Evolutionary conservation across 2,329 filamentous ascomycete genomes (phyloP).

Genomic region (Epichloe elymi): DNA sequence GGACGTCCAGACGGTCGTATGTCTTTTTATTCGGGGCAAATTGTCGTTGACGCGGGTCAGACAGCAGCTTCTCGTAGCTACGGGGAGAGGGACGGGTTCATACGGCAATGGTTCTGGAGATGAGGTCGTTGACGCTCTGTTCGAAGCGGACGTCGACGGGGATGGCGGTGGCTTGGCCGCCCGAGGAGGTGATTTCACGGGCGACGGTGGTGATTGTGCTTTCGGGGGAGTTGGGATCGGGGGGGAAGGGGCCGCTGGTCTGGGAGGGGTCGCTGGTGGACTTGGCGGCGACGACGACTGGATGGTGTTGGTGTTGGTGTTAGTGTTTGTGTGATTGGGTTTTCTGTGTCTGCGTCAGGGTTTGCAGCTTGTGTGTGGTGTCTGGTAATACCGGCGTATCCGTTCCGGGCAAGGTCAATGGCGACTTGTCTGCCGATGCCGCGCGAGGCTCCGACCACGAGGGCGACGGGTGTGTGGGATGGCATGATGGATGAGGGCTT

Average conservation of each 20-base stretch:
- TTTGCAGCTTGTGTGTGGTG: background rate
- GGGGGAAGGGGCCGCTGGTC: slow-evolving; percentile 51
- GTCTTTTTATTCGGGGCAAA: slow-evolving; percentile 17
- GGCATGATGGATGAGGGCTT: background rate
- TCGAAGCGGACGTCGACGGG: slow-evolving; percentile 56
- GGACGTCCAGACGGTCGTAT: slow-evolving; percentile 54
- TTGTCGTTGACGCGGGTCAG: no score
- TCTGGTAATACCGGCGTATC: slow-evolving; percentile 47
- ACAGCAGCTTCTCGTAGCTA: background rate
- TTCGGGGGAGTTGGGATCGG: slow-evolving; percentile 58
- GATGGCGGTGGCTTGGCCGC: slow-evolving; percentile 52
- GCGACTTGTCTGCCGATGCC: slow-evolving; percentile 74
- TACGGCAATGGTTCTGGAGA: slow-evolving; percentile 40
- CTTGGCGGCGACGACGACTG: slow-evolving; percentile 69
- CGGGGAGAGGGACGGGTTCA: background rate
- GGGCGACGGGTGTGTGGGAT: slow-evolving; percentile 43
- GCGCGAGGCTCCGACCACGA: slow-evolving; percentile 63
- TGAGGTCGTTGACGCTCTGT: slow-evolving; percentile 45
- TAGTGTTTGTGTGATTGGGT: background rate
- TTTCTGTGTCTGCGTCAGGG: background rate
- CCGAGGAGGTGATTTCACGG: slow-evolving; percentile 54
- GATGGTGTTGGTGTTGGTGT: background rate
- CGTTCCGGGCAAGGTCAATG: slow-evolving; percentile 58
- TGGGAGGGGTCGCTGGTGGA: slow-evolving; percentile 48
- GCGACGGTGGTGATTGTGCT: slow-evolving; percentile 74